These are phyloP conservation scores for Priceomyces medius DNA, from an alignment of 805 yeast species.

Conservation along the genomic window DNA sequence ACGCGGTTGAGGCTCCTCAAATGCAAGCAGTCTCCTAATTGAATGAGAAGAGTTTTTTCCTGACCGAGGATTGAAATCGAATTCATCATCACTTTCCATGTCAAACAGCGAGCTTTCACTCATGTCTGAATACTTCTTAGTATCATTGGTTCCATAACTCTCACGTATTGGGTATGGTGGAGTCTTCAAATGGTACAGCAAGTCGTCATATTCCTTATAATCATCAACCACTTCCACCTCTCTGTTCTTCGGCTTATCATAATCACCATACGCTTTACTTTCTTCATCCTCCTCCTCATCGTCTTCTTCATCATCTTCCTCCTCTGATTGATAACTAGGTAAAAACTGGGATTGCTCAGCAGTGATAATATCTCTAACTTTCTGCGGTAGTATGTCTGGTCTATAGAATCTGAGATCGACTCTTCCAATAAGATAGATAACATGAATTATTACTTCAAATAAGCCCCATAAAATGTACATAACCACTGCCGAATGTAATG, in stretches of 20 bases:
- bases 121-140: slow-evolving; percentile 4
- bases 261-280: no score
- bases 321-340: slow-evolving; percentile 25
- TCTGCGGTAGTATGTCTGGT: slow-evolving; percentile 52
- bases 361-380: slow-evolving; percentile 31
- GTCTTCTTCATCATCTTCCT: slow-evolving; percentile 9
- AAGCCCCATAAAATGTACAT: slow-evolving; percentile 69
- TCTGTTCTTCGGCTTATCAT: no score
- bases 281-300: slow-evolving; percentile 6
- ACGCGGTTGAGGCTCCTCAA: not conserved
- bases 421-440: slow-evolving; percentile 56
- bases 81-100: slow-evolving; percentile 12
- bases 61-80: slow-evolving; percentile 5
- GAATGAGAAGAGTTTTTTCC: not conserved
- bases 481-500: slow-evolving; percentile 42
- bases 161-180: not conserved
- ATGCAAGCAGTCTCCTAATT: no score
- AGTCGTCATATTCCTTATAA: no score
- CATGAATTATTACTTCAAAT: slow-evolving; percentile 54
- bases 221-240: no score
- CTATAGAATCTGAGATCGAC: slow-evolving; percentile 74
- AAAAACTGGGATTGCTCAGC: slow-evolving; percentile 29
- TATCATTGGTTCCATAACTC: slow-evolving; percentile 9
- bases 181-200: no score
- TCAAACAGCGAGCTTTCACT: slow-evolving; percentile 9